Base-by-base conservation (phyloP, 2,329 filamentous ascomycete species). In the Tolypocladium tropicale region DNA sequence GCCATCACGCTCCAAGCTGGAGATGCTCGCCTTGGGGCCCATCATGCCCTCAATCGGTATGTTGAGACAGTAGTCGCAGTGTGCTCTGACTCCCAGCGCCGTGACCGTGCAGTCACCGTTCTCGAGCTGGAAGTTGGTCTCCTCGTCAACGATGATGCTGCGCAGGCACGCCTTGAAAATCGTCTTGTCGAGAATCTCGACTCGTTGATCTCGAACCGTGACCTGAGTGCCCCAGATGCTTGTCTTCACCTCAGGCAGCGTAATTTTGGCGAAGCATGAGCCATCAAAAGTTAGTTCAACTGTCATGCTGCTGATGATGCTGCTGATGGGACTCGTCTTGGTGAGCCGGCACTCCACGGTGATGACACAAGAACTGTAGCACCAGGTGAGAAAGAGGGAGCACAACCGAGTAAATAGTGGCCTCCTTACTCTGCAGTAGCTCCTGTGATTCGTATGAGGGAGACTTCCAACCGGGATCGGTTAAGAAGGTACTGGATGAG, bases 101-200 rank as follows among this genome's bases (percentile, higher is more conserved):
- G 55, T 61, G 28, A 67, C 59, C 10, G 62, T 62, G 57, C 67
- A 70, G 39, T 61, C 41, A 4, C 61, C 63, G 23, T 67, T 67
- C 39, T 68, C 61, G 32, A 72, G 61, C 16, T 62, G 63, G 52
- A 70, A 62, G 30, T 56, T 57, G 23, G 65, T 63, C 12, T 66
- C 57, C 9, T 68, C 59, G 51, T 68, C 58, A 52, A 64, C 55
- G 52, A 68, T 65, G 33, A 70, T 61, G 51, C 65, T 65, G 28
- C 62, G 65, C 55, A 72, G 58, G 53, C 69, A 69, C n/a, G 63
- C 60, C 49, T 59, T 62, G 51, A 65, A 72, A 28, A 56, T 60
- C 18, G 54, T 51, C 59, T 63, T 61, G 56, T 73, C 60, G 23
- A 60, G 52, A 50, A 73, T 68, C 28, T 60, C 52, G 43, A 72